Evolutionary conservation across 2,329 filamentous ascomycete genomes (phyloP).

Genomic region (Mycosphaerella sp.): DNA sequence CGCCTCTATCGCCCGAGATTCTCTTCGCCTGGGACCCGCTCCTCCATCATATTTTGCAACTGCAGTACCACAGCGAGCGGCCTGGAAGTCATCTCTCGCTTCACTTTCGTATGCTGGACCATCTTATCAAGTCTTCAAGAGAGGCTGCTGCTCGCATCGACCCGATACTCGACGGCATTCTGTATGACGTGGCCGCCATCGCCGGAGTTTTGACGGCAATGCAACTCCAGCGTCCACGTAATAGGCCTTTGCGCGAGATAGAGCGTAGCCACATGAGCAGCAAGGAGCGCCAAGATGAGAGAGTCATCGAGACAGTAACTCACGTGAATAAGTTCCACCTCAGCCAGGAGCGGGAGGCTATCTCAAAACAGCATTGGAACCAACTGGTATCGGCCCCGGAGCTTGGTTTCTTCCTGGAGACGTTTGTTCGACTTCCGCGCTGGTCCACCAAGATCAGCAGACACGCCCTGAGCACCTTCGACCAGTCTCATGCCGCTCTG

Average conservation of each 20-base stretch:
- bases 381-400: not conserved
- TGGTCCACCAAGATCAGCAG: not conserved
- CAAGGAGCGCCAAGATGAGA: not conserved
- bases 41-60: not conserved
- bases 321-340: not conserved
- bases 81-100: not conserved
- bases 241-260: not conserved
- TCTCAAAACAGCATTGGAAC: not conserved
- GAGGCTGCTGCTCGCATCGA: not conserved
- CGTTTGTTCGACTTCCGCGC: not conserved
- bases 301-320: not conserved
- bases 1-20: not conserved
- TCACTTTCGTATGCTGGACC: not conserved
- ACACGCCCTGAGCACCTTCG: not conserved
- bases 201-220: not conserved
- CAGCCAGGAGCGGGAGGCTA: not conserved
- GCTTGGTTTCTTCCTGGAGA: not conserved
- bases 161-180: not conserved
- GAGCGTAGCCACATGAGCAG: not conserved
- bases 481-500: not conserved
- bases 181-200: conserved; percentile 4
- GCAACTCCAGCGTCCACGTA: conserved; percentile 1
- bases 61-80: not conserved
- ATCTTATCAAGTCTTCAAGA: not conserved
- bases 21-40: not conserved